Evolutionary conservation across 1,139 yeast species (phyloP), one percentile per base, ranked within the genome.

Genomic region (Candida anutae): DNA sequence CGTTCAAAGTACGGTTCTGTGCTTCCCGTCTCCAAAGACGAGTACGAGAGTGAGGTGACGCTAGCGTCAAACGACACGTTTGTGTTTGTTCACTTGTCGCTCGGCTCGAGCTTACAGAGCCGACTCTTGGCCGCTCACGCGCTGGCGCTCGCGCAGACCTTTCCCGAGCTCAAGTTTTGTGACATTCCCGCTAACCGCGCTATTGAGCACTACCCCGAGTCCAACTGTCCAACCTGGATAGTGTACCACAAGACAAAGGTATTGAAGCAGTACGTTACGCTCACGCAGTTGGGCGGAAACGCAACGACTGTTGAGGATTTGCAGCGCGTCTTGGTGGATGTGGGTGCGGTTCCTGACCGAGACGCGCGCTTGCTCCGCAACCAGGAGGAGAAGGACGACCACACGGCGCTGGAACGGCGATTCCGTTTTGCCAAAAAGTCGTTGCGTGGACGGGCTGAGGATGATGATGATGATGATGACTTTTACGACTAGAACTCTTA

Each of bases 121-220:
- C 67, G 94, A 37, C 57, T 88, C 10, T 58, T 87, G 27, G 58
- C 76, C 0, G 68, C 75, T 1, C 48, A 82, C 16, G 64, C 81
- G 36, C 51, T 50, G 6, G 50, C 56, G 18, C 45, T 74, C 23
- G 83, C 93, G 1, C 37, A 46, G 1, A 77, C 70, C 40, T 81
- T 68, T 42, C 73, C 76, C n/a, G 95, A 90, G 43, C 57, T 90
- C 44, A 90, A 90, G 55, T 80, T 90, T 47, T 90, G 88, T 24
- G 95, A 90, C 41, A 90, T 90, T 28, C 81, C 84, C 10, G 95
- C 84, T 13, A 69, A 74, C 36, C 75, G 95, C 52, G 94, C 95
- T 33, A 82, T 88, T 38, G 97, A 88, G 45, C 77, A 79, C 48
- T 90, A 88, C 50, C 96, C 97, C 1, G 88, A 84, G 17, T 53